Conservation (phyloP, 352 stramenopile genomes). For the Globisporangium orthogonon region DNA sequence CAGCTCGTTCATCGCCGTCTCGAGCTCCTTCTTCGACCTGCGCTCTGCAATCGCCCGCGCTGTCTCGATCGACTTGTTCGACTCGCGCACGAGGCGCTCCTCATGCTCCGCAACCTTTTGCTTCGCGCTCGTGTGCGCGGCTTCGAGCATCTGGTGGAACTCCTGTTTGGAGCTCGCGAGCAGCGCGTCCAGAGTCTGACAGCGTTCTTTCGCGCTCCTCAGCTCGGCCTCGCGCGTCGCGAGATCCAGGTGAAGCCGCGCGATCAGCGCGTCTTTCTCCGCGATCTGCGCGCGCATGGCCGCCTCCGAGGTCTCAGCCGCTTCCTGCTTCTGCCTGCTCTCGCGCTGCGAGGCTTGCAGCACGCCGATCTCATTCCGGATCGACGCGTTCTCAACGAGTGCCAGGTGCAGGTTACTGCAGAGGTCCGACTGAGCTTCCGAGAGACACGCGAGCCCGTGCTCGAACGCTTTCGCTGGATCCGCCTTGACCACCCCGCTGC, state of each 20-base stretch:
- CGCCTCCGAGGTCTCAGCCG: constrained; percentile 12
- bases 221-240: constrained; percentile 28
- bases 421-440: constrained; percentile 53
- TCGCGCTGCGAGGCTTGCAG: constrained; percentile 51
- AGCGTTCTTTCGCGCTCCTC: constrained; percentile 23
- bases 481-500: constrained; percentile 1
- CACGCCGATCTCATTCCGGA: constrained; percentile 56
- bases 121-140: constrained; percentile 35
- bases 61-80: constrained; percentile 70
- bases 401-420: constrained; percentile 59
- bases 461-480: constrained; percentile 30
- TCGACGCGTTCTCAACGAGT: constrained; percentile 67
- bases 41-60: constrained; percentile 50
- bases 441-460: constrained; percentile 46
- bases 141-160: constrained; percentile 36
- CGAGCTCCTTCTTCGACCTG: constrained; percentile 44
- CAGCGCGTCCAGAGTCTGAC: constrained; percentile 28
- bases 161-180: constrained; percentile 29
- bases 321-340: constrained; percentile 24
- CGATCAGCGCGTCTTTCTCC: constrained; percentile 31
- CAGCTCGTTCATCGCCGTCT: constrained; percentile 38
- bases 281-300: constrained; percentile 23
- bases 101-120: constrained; percentile 55
- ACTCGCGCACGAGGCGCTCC: constrained; percentile 62
- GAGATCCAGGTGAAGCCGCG: constrained; percentile 36